These are phyloP conservation scores for Lepidium aucheri DNA, from an alignment of 345 rosid species.

Conservation along the genomic window DNA sequence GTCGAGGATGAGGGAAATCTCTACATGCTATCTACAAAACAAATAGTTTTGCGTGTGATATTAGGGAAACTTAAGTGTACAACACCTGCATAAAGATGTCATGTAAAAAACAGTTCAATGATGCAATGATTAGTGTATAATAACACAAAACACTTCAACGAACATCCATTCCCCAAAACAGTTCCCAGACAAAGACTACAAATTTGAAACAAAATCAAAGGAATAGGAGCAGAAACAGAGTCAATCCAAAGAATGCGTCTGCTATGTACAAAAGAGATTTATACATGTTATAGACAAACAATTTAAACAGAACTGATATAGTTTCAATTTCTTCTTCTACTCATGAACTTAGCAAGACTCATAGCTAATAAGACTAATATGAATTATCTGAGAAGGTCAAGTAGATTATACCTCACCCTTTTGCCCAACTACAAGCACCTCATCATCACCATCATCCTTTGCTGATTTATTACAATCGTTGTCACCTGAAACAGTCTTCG, in stretches of 20 bases:
- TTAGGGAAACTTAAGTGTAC: neutral
- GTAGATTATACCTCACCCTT: constrained; percentile 26
- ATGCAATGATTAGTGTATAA: neutral
- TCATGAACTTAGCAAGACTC: neutral
- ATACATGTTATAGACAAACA: no score
- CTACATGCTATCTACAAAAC: constrained; percentile 75
- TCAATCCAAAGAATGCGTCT: no score
- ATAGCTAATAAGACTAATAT: neutral
- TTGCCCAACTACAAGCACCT: constrained; percentile 26
- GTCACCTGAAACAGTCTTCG: neutral
- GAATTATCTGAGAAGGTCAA: neutral
- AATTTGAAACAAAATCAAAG: no score
- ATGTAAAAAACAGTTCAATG: neutral
- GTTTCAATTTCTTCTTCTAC: neutral
- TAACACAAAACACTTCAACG: neutral
- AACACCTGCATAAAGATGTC: neutral
- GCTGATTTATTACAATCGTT: neutral
- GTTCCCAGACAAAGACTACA: no score
- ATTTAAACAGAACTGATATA: no score
- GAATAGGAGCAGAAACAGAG: no score
- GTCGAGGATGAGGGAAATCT: constrained; percentile 85
- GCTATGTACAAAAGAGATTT: no score
- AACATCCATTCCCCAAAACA: neutral
- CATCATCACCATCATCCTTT: constrained; percentile 6
- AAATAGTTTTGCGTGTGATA: neutral